These are phyloP conservation scores for Tilletia caries DNA, from an alignment of 1,284 basidiomycete genomes.

Conservation along the genomic window DNA sequence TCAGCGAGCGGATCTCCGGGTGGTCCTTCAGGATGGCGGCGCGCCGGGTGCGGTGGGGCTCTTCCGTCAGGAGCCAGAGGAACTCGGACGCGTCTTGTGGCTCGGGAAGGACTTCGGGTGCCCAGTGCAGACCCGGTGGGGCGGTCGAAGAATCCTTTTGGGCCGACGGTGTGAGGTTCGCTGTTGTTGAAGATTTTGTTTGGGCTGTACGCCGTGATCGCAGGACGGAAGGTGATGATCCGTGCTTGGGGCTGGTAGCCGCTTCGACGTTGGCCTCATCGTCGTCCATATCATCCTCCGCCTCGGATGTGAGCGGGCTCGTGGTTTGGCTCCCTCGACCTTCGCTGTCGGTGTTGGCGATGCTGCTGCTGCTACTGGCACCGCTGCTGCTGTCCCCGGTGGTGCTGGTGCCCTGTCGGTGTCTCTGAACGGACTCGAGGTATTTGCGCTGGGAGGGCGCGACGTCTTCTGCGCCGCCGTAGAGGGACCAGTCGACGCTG, in stretches of 20 bases:
- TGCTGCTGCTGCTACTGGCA: too few species aligned
- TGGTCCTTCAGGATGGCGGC: slow-evolving; percentile 89
- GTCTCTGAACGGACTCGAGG: not conserved
- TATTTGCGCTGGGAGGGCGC: slow-evolving; percentile 20
- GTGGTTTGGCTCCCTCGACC: too few species aligned
- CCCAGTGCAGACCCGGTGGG: slow-evolving; percentile 36
- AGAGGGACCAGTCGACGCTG: slow-evolving; percentile 51
- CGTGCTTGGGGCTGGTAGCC: too few species aligned
- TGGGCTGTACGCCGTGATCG: too few species aligned
- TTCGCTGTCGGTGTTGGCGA: too few species aligned
- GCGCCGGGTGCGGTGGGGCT: slow-evolving; percentile 83
- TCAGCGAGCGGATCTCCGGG: slow-evolving; percentile 87
- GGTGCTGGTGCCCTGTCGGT: too few species aligned
- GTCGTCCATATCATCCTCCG: not conserved
- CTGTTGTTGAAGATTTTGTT: not conserved
- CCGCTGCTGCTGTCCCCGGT: too few species aligned
- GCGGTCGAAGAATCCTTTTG: not conserved
- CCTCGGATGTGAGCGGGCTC: not conserved
- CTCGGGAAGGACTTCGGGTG: slow-evolving; percentile 41
- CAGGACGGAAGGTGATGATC: too few species aligned
- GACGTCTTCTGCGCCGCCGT: slow-evolving; percentile 45
- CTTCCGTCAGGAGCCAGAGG: slow-evolving; percentile 94
- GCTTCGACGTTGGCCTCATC: not conserved
- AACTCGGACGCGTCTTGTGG: slow-evolving; percentile 51
- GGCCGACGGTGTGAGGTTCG: too few species aligned